Percentiles rank a stretch among this genome's conserved stretches.
Conservation (phyloP, 2,329 filamentous ascomycete genomes). For the Escovopsis sp. region DNA sequence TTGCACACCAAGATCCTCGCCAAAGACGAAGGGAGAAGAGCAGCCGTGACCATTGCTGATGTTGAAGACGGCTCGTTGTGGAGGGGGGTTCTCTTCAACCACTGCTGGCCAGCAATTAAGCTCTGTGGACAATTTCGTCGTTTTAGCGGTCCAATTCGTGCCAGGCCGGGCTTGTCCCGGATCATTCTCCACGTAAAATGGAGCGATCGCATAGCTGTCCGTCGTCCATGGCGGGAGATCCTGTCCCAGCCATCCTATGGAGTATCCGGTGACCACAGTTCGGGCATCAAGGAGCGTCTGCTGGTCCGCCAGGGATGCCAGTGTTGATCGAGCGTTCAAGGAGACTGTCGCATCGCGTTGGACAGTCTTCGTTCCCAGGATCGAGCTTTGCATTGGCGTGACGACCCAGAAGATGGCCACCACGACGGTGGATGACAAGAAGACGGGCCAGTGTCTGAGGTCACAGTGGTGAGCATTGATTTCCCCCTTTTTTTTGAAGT, state of each 20-base stretch:
- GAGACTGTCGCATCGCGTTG: conserved; percentile 2
- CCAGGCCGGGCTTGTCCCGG: not conserved
- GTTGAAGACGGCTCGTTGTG: not conserved
- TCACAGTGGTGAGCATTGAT: not conserved
- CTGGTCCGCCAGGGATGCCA: conserved; percentile 11
- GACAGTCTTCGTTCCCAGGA: conserved; percentile 29
- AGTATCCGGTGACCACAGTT: conserved; percentile 30
- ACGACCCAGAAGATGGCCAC: conserved; percentile 39
- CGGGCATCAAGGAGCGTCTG: conserved; percentile 13
- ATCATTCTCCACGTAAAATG: conserved; percentile 18
- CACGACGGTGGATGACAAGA: conserved; percentile 26
- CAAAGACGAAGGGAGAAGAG: not conserved
- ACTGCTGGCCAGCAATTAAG: conserved; percentile 23
- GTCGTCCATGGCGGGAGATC: conserved; percentile 28
- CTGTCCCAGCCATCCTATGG: conserved; percentile 31
- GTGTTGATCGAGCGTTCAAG: conserved; percentile 4
- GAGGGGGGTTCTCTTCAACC: not conserved
- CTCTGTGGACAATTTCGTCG: conserved; percentile 21
- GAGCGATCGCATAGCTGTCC: conserved; percentile 24
- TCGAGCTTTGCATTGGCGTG: conserved; percentile 39
- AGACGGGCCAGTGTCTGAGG: conserved; percentile 15
- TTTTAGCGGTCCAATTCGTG: conserved; percentile 14
- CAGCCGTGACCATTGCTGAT: not conserved
- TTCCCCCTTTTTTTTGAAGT: no score
- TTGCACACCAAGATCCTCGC: no score